phyloP scores from a whole-genome alignment of 208 protist species.

The Trypanosoma mega region DNA sequence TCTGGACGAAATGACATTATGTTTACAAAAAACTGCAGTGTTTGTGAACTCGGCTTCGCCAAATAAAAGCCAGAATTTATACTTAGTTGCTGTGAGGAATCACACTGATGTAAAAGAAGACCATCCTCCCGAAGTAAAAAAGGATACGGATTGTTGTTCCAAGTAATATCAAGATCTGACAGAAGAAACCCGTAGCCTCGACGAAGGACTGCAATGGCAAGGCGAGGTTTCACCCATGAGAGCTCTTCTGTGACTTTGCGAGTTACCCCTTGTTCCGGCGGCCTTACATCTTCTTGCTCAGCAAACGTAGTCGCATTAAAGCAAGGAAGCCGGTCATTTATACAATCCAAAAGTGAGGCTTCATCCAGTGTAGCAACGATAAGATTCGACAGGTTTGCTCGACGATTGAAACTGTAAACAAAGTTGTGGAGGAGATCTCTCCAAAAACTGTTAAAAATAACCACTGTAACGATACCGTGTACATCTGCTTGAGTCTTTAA shows the following conservation, averaged over 20 bases:
- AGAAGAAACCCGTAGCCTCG: slow-evolving; percentile 29
- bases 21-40: slow-evolving; percentile 16
- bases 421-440: slow-evolving; percentile 38
- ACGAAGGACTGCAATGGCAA: slow-evolving; percentile 28
- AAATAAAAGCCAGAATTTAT: slow-evolving; percentile 42
- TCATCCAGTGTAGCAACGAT: slow-evolving; percentile 32
- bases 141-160: slow-evolving; percentile 19
- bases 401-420: slow-evolving; percentile 27
- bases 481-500: slow-evolving; percentile 16
- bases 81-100: slow-evolving; percentile 5
- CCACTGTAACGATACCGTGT: slow-evolving; percentile 24
- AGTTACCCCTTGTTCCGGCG: slow-evolving; percentile 7
- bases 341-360: slow-evolving; percentile 14
- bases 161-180: slow-evolving; percentile 32
- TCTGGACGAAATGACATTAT: slow-evolving; percentile 29
- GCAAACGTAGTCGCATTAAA: slow-evolving; percentile 26
- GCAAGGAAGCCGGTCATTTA: slow-evolving; percentile 27
- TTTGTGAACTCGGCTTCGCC: slow-evolving; percentile 1
- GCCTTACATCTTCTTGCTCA: slow-evolving; percentile 1
- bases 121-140: slow-evolving; percentile 9
- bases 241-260: slow-evolving; percentile 34
- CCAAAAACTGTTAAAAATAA: slow-evolving; percentile 38
- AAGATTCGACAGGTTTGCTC: slow-evolving; percentile 24
- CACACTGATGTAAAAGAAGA: slow-evolving; percentile 32
- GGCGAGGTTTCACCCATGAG: slow-evolving; percentile 36